Evolutionary conservation across 192 early-diverging fungal genomes (phyloP), one percentile per base, ranked within the genome.

Genomic region (Martensiomyces pterosporus): DNA sequence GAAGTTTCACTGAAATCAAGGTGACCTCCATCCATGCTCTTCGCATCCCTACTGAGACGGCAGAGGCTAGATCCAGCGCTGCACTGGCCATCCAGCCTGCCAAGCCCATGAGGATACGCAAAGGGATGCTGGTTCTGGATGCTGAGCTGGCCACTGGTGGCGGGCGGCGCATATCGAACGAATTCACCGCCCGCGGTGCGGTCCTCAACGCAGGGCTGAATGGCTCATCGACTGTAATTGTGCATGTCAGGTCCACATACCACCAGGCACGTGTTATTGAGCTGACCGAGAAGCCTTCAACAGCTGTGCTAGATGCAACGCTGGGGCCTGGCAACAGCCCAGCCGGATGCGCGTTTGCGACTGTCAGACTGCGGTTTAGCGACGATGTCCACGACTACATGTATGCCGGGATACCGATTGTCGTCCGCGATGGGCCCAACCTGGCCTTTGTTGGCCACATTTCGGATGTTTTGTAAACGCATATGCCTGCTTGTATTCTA

Each of bases 1-100:
- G 90, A 6, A 25, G 45, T 5, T 94, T 92, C 71, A 74, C 75
- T 21, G 76, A 77, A 5, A 79, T 88, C 0, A 74, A 71, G 4
- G 77, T 94, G 8, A 79, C 68, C 17, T 91, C 90, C 1, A 88
- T 92, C 22, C 90, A 94, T 34, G 80, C 87, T 5, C 84, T 91
- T 51, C 79, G 92, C 1, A 86, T 87, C 51, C 82, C 88, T 0
- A 79, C 84, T 36, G 75, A 79, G 16, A 72, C 78, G 7, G 75
- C 88, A 10, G 65, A 81, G 18, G 74, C 83, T 0, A 88, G 90
- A 4, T 84, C 89, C 19, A 86, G 86, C 17, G 88, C 85, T 5
- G 84, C 88, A 8, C 60, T 86, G 25, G 92, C 90, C 5, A 66
- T 93, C 23, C 62, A 78, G 39, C 58, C 48, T 43, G 60, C 24